These are phyloP conservation scores for Micractinium sp. DNA, from an alignment of 139 green algal genomes.

Conservation along the genomic window DNA sequence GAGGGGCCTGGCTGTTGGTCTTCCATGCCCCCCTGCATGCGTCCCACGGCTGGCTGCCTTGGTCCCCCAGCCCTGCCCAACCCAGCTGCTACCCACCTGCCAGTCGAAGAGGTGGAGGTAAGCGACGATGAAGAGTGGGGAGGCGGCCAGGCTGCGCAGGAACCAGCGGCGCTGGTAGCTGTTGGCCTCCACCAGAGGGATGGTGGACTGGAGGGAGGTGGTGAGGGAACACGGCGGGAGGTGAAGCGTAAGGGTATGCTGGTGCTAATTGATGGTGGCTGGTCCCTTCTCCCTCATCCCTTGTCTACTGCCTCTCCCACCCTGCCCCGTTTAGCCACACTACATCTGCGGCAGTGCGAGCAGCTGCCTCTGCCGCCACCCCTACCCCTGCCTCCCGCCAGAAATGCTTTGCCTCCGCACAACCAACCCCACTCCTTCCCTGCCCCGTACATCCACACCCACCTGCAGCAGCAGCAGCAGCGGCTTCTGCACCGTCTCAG, in stretches of 20 bases:
- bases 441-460: background rate
- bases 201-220: constrained; percentile 41
- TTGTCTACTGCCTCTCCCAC: too few species aligned
- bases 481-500: constrained; percentile 20
- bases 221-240: too few species aligned
- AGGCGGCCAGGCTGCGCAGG: constrained; percentile 50
- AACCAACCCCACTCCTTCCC: too few species aligned
- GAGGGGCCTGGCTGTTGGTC: background rate
- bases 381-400: background rate
- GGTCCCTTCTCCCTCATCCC: too few species aligned
- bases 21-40: background rate
- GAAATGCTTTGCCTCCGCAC: background rate
- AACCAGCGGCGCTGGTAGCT: constrained; percentile 75
- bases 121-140: constrained; percentile 49
- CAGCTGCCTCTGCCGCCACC: background rate
- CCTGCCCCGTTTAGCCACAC: too few species aligned
- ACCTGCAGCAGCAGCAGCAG: constrained; percentile 27
- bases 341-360: too few species aligned
- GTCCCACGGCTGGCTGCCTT: background rate
- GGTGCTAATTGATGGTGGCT: too few species aligned
- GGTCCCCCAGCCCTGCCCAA: too few species aligned
- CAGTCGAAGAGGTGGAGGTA: constrained; percentile 39
- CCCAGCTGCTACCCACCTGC: background rate
- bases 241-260: too few species aligned
- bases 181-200: constrained; percentile 54